These are phyloP conservation scores for Mrakia blollopis DNA, from an alignment of 768 basidiomycete genomes.

Conservation along the genomic window DNA sequence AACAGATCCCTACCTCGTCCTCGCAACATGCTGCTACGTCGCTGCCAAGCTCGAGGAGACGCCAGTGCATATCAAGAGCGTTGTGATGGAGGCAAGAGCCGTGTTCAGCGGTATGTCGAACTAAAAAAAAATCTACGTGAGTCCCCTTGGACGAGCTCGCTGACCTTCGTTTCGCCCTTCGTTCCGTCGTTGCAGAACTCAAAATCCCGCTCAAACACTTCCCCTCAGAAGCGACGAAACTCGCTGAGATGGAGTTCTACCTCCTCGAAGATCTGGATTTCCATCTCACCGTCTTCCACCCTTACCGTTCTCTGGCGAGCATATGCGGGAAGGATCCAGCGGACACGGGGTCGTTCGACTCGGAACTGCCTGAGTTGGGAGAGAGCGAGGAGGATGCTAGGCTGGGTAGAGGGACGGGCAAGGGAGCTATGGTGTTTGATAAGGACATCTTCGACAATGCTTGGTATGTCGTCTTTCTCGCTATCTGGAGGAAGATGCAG, in stretches of 20 bases:
- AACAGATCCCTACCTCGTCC: constrained; percentile 88
- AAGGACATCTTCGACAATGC: constrained; percentile 71
- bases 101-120: constrained; percentile 52
- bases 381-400: constrained; percentile 36
- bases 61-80: constrained; percentile 87
- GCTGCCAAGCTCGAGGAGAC: constrained; percentile 97
- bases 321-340: constrained; percentile 61
- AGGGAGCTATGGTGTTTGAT: constrained; percentile 44
- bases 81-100: constrained; percentile 72
- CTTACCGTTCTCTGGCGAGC: constrained; percentile 79
- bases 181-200: constrained; percentile 14
- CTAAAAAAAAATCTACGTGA: background rate
- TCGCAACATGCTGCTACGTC: constrained; percentile 89
- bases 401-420: constrained; percentile 42
- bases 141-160: background rate
- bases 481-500: no score
- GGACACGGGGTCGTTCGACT: constrained; percentile 43
- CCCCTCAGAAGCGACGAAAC: constrained; percentile 76
- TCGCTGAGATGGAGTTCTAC: constrained; percentile 99
- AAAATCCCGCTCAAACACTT: constrained; percentile 59
- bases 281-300: constrained; percentile 87
- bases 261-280: constrained; percentile 94
- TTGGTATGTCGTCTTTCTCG: constrained; percentile 75
- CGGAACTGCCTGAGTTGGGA: constrained; percentile 12
- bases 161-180: background rate